Conservation (phyloP, 2,329 filamentous ascomycete species). For the Fusarium haematococcum region DNA sequence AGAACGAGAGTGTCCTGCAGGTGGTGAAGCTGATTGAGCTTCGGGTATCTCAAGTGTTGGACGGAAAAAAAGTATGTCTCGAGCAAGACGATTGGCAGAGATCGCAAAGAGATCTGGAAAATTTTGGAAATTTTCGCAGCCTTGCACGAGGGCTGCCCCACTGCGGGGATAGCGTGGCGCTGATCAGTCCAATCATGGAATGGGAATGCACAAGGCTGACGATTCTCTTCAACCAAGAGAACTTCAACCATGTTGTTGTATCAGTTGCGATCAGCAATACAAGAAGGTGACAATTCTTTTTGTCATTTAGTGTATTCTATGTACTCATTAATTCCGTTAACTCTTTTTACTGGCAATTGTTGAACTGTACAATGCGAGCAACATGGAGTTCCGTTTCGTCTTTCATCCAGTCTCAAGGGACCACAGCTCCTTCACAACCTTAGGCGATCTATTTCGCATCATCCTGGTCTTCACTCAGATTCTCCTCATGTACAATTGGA, state of each 20-base stretch:
- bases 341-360: neutral
- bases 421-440: neutral
- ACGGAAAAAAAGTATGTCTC: constrained; percentile 7
- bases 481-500: neutral
- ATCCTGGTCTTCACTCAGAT: neutral
- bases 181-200: constrained; percentile 6
- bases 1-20: neutral
- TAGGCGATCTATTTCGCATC: neutral
- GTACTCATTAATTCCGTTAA: fast-evolving
- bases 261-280: neutral
- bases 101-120: constrained; percentile 39
- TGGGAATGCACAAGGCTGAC: constrained; percentile 35
- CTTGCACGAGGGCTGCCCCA: constrained; percentile 37
- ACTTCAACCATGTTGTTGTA: neutral
- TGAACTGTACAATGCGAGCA: no score
- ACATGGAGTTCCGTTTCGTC: neutral
- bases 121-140: constrained; percentile 43
- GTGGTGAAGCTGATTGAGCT: constrained; percentile 19
- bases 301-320: neutral
- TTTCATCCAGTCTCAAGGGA: neutral
- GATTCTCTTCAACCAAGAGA: neutral
- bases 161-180: constrained; percentile 31
- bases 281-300: no score
- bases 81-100: constrained; percentile 24
- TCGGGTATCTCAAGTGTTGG: constrained; percentile 30